Conservation (phyloP, 768 basidiomycete genomes). For the Phylloporus rhodoxanthus region DNA sequence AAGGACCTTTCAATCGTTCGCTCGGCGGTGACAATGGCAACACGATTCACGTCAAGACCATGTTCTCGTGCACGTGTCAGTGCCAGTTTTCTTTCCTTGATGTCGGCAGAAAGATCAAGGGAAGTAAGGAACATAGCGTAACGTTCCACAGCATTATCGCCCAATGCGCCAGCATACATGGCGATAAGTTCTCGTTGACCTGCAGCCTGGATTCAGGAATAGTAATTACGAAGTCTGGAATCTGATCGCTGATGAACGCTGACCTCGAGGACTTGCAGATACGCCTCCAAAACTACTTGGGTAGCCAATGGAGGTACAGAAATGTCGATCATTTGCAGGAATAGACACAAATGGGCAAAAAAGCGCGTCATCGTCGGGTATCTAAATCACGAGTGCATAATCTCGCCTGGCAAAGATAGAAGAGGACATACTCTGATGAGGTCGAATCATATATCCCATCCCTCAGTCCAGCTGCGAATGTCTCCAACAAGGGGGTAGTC, state of each 20-base stretch:
- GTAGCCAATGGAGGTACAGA: conserved; percentile 67
- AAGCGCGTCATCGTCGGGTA: conserved; percentile 77
- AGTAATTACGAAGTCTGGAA: neutral
- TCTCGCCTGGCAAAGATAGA: neutral
- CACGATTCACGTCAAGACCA: conserved; percentile 74
- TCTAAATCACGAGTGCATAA: conserved; percentile 31
- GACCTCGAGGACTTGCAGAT: conserved; percentile 83
- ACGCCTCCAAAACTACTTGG: conserved; percentile 81
- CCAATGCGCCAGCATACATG: conserved; percentile 86
- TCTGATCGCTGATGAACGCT: conserved; percentile 8
- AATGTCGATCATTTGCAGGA: conserved; percentile 75
- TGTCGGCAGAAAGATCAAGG: conserved; percentile 57
- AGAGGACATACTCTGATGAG: conserved; percentile 51
- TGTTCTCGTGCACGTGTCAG: conserved; percentile 76
- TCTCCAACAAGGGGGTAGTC: conserved; percentile 62
- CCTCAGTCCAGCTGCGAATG: conserved; percentile 54
- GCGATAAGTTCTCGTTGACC: conserved; percentile 85
- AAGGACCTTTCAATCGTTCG: conserved; percentile 68
- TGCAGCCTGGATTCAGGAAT: conserved; percentile 42
- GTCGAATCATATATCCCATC: conserved; percentile 44
- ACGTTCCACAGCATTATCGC: conserved; percentile 85
- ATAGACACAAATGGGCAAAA: conserved; percentile 90
- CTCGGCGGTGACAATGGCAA: conserved; percentile 78
- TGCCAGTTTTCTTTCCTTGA: conserved; percentile 60
- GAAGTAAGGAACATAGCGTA: conserved; percentile 88